Evolutionary conservation across 768 basidiomycete genomes (phyloP), one percentile per base, ranked within the genome.

Genomic region (Boletus vinaceobasis): DNA sequence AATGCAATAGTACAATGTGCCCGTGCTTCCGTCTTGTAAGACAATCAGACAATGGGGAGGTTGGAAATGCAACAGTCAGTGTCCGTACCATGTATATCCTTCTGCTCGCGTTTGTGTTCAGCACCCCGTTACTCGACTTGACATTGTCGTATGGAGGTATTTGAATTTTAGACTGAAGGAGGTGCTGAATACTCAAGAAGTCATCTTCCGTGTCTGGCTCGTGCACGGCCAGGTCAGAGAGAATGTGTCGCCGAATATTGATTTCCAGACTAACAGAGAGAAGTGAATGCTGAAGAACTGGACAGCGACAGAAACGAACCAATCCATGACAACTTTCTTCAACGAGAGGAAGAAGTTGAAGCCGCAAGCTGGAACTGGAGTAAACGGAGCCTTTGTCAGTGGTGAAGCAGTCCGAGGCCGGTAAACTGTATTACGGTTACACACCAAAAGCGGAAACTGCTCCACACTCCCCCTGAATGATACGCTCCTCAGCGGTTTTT

Each of bases 1-100:
- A 92, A 93, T 2, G 90, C 89, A 56, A 91, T 87, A 59, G 88
- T 88, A 71, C 86, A 89, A 60, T 90, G 88, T 14, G 85, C 82
- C 51, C 83, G 77, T 3, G 87, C 86, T 11, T 83, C 81, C 19
- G 87, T 74, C 91, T 93, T 55, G 29, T 39, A 58, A 53, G 33
- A 47, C 13, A 8, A 57, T 43, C 37, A 61, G 43, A 39, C 19
- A 36, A 32, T 17, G 19, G 31, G 19, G 43, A n/a, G 13, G 44
- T 19, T 15, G 13, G 23, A 43, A 48, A 38, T 1, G 53, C 19
- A 27, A 38, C 21, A 32, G 7, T 17, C 17, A 11, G 17, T 6
- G 50, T 7, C 23, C 81, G 36, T 67, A 87, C 88, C 86, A 88
- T 89, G 70, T 75, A 84, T 46, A 78, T 74, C 72, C 53, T 62